These are phyloP conservation scores for Grosmannia clavigera DNA, from an alignment of 2,329 filamentous ascomycete genomes.

Conservation along the genomic window DNA sequence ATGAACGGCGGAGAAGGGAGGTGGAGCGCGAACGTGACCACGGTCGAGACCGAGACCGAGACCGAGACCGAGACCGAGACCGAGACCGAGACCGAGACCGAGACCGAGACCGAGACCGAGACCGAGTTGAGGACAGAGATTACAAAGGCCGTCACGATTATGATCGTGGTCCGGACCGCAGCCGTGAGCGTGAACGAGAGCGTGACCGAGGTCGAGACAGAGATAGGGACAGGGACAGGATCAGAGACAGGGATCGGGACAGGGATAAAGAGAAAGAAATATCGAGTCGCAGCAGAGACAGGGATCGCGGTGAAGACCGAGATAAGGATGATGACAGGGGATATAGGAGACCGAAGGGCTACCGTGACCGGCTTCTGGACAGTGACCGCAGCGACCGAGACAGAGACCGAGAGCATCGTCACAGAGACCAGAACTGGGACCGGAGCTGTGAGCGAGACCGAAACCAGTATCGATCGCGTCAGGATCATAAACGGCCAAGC, in stretches of 20 bases:
- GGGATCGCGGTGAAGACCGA: slow-evolving; percentile 10
- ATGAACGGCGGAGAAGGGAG: slow-evolving; percentile 15
- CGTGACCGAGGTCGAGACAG: slow-evolving; percentile 19
- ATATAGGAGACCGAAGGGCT: slow-evolving; percentile 2
- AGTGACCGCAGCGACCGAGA: slow-evolving; percentile 5
- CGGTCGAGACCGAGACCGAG: slow-evolving; percentile 17
- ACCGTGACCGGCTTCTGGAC: slow-evolving; percentile 8
- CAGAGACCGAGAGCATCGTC: slow-evolving; percentile 15
- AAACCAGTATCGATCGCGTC: slow-evolving; percentile 21
- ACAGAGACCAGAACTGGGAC: slow-evolving; percentile 10
- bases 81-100: slow-evolving; percentile 21
- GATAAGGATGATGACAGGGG: slow-evolving; percentile 2
- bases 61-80: slow-evolving; percentile 19
- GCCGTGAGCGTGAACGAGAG: slow-evolving; percentile 15
- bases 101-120: slow-evolving; percentile 17
- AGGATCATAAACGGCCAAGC: slow-evolving; percentile 32
- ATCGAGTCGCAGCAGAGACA: slow-evolving; percentile 14
- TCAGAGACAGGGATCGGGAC: neutral
- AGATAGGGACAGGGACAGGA: neutral
- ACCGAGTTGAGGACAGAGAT: slow-evolving; percentile 9
- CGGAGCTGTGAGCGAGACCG: slow-evolving; percentile 16
- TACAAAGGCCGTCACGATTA: slow-evolving; percentile 11
- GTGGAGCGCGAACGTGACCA: slow-evolving; percentile 21
- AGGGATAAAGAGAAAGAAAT: slow-evolving; percentile 7
- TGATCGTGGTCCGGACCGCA: slow-evolving; percentile 22